phyloP scores from a whole-genome alignment of 116 monocot species.

The Phalaenopsis hybrid region DNA sequence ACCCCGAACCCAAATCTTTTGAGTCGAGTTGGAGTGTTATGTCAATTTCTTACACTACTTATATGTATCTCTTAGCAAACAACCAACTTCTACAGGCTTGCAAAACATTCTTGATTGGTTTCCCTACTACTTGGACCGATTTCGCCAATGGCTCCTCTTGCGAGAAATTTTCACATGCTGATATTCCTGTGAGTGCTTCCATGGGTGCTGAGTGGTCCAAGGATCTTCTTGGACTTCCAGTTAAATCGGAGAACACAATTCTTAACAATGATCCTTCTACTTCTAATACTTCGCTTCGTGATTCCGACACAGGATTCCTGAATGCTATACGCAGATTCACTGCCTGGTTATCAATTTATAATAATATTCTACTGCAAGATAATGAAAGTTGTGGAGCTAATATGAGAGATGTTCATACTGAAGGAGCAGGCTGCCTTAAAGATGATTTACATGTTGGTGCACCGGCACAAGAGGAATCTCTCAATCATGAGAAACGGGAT shows the following conservation, averaged over 20 bases:
- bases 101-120: conserved; percentile 2
- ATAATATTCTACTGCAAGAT: neutral
- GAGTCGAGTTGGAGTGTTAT: too few relatives aligned
- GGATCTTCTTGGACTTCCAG: conserved; percentile 3
- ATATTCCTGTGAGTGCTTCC: neutral
- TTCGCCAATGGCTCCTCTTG: neutral
- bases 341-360: neutral
- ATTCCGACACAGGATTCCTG: neutral
- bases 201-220: neutral
- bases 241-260: neutral
- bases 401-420: neutral
- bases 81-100: conserved; percentile 1
- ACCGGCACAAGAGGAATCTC: neutral
- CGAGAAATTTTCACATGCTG: neutral
- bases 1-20: too few relatives aligned
- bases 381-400: neutral
- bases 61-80: too few relatives aligned
- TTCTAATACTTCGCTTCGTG: neutral
- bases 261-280: neutral
- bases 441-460: neutral
- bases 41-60: too few relatives aligned
- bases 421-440: neutral
- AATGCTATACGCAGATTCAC: neutral
- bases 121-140: conserved; percentile 6
- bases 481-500: neutral